Conservation (phyloP, 2,329 filamentous ascomycete species). For the Cladorrhinum sp. region DNA sequence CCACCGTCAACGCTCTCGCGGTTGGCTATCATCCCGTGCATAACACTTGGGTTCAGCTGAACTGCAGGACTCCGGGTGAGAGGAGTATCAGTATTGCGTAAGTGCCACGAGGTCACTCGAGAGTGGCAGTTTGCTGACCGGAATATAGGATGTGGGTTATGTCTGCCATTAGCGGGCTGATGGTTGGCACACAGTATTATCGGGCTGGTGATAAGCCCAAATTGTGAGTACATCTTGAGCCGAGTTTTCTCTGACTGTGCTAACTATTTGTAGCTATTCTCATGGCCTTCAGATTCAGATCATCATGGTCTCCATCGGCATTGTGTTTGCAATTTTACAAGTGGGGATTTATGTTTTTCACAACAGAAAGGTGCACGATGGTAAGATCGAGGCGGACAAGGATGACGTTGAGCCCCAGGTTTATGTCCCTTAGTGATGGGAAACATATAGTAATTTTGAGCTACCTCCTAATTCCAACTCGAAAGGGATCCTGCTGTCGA, state of each 20-base stretch:
- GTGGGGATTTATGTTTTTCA: constrained; percentile 12
- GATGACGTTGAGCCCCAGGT: constrained; percentile 4
- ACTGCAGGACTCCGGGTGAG: constrained; percentile 45
- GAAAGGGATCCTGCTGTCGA: too few relatives aligned
- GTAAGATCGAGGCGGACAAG: not conserved
- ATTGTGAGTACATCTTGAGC: constrained; percentile 12
- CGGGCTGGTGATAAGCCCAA: constrained; percentile 22
- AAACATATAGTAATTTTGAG: too few relatives aligned
- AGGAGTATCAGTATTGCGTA: constrained; percentile 49
- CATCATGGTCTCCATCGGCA: constrained; percentile 17
- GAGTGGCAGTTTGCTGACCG: not conserved
- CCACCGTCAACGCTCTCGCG: constrained; percentile 47
- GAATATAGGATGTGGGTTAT: constrained; percentile 23
- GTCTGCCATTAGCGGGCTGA: constrained; percentile 28
- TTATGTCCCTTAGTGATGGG: constrained; percentile 11
- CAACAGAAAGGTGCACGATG: constrained; percentile 10
- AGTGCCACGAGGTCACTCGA: constrained; percentile 19
- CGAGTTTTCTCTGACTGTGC: not conserved
- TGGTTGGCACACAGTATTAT: constrained; percentile 29
- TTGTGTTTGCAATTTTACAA: constrained; percentile 14
- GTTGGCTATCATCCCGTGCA: constrained; percentile 53
- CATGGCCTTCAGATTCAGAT: constrained; percentile 16
- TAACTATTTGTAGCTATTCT: constrained; percentile 8
- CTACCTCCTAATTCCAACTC: too few relatives aligned
- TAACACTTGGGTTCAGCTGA: constrained; percentile 52